Conservation (phyloP, 1,139 yeast genomes). For the Suhomyces coccinellae region DNA sequence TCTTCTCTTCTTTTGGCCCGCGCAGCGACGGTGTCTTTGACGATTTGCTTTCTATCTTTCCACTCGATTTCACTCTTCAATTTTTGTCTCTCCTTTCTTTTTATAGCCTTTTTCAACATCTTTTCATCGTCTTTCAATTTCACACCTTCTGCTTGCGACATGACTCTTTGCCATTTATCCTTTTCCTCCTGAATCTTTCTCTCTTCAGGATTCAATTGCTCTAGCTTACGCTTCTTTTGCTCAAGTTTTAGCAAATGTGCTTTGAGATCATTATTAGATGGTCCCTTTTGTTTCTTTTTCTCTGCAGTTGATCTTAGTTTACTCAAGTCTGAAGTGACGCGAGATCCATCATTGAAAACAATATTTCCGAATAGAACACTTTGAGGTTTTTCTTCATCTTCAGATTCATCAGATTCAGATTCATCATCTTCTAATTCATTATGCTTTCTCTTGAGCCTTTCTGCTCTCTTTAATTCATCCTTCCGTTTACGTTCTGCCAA, state of each 20-base stretch:
- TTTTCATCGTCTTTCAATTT: slow-evolving; percentile 90
- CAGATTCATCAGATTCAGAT: slow-evolving; percentile 39
- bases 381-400: slow-evolving; percentile 31
- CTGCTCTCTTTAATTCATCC: slow-evolving; percentile 39
- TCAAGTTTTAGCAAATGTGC: slow-evolving; percentile 81
- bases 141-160: slow-evolving; percentile 85
- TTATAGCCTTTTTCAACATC: slow-evolving; percentile 79
- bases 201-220: slow-evolving; percentile 62
- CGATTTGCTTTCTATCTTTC: slow-evolving; percentile 81
- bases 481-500: slow-evolving; percentile 55
- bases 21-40: slow-evolving; percentile 70
- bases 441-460: slow-evolving; percentile 20
- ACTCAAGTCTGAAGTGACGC: slow-evolving; percentile 74
- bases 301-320: slow-evolving; percentile 54
- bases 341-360: slow-evolving; percentile 77
- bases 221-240: slow-evolving; percentile 65
- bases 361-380: slow-evolving; percentile 76
- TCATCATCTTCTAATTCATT: slow-evolving; percentile 40
- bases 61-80: slow-evolving; percentile 82
- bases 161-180: slow-evolving; percentile 80
- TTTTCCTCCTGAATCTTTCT: slow-evolving; percentile 63
- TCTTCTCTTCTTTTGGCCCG: slow-evolving; percentile 86
- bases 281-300: slow-evolving; percentile 68
- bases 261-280: slow-evolving; percentile 78
- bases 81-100: slow-evolving; percentile 77